Conservation (phyloP, 768 basidiomycete species). For the Lentinus tigrinus region DNA sequence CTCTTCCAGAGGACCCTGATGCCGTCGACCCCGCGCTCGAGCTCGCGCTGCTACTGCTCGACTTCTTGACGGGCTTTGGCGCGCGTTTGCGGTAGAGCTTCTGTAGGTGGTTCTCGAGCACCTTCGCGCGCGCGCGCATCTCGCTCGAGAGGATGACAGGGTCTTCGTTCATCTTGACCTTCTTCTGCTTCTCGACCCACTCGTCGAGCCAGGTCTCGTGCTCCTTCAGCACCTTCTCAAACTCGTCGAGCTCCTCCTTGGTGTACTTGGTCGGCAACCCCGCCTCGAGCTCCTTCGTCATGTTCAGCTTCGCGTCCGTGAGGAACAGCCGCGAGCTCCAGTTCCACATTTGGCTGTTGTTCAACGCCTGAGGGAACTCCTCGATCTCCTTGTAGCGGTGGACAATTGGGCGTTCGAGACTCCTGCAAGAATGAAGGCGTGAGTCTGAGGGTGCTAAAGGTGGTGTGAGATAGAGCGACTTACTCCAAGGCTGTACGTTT, state of each 20-base stretch:
- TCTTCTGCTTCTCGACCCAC: slow-evolving; percentile 81
- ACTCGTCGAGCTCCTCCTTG: slow-evolving; percentile 73
- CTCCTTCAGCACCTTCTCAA: slow-evolving; percentile 75
- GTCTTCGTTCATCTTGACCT: slow-evolving; percentile 69
- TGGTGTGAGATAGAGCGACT: slow-evolving; percentile 32
- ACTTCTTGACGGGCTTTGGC: slow-evolving; percentile 57
- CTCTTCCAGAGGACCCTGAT: slow-evolving; percentile 5
- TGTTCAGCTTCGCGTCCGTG: slow-evolving; percentile 70
- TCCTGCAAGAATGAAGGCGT: slow-evolving; percentile 38
- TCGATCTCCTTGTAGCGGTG: slow-evolving; percentile 88
- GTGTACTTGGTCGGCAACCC: slow-evolving; percentile 81
- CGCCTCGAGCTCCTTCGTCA: slow-evolving; percentile 60
- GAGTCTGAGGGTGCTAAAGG: background rate
- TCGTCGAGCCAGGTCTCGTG: slow-evolving; percentile 84
- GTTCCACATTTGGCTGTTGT: slow-evolving; percentile 83
- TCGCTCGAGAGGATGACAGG: slow-evolving; percentile 85
- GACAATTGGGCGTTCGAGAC: slow-evolving; percentile 77
- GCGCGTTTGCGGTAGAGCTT: slow-evolving; percentile 66
- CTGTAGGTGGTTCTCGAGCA: slow-evolving; percentile 72
- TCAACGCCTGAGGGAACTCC: slow-evolving; percentile 79
- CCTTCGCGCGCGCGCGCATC: slow-evolving; percentile 81
- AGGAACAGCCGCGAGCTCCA: slow-evolving; percentile 90
- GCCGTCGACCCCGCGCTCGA: slow-evolving; percentile 25
- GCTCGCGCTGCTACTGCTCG: slow-evolving; percentile 12
- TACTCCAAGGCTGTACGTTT: slow-evolving; percentile 85